These are phyloP conservation scores for Keithomyces neogunnii DNA, from an alignment of 2,329 filamentous ascomycete genomes.

Conservation along the genomic window DNA sequence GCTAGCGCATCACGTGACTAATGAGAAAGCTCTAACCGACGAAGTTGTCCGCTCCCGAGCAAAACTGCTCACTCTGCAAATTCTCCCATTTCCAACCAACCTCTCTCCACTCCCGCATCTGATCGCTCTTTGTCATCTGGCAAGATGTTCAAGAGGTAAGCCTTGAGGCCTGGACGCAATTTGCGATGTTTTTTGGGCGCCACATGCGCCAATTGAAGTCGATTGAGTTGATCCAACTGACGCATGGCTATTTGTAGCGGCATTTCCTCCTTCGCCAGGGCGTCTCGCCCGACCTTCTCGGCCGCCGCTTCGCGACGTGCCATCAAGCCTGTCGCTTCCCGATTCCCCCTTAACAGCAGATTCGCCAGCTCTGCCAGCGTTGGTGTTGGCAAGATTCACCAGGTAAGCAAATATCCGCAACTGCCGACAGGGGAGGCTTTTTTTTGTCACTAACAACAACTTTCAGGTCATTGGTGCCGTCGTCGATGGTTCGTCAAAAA, in stretches of 20 bases:
- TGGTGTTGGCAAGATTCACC: constrained; percentile 60
- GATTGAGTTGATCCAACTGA: constrained; percentile 45
- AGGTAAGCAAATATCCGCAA: constrained; percentile 36
- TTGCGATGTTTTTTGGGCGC: constrained; percentile 16
- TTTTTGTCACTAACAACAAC: constrained; percentile 36
- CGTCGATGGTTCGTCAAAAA: constrained; percentile 73
- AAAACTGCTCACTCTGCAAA: constrained; percentile 42
- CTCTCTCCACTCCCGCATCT: constrained; percentile 50
- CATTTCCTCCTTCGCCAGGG: constrained; percentile 57
- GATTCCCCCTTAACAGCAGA: constrained; percentile 47
- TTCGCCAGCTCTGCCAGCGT: constrained; percentile 51
- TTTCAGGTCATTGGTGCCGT: constrained; percentile 96
- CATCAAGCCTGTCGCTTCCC: constrained; percentile 46
- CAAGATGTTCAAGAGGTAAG: constrained; percentile 81
- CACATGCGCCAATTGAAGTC: constrained; percentile 35
- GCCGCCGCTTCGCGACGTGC: constrained; percentile 48
- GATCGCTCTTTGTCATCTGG: constrained; percentile 59
- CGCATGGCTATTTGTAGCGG: constrained; percentile 37
- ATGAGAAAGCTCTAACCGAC: constrained; percentile 35
- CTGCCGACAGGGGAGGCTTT: constrained; percentile 1
- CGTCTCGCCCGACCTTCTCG: constrained; percentile 52
- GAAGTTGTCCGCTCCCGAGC: constrained; percentile 33
- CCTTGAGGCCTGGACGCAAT: constrained; percentile 24
- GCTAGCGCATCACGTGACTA: constrained; percentile 29
- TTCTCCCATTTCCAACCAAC: constrained; percentile 41